These are phyloP conservation scores for Ilyonectria sp. DNA, from an alignment of 2,329 filamentous ascomycete genomes.

Conservation along the genomic window DNA sequence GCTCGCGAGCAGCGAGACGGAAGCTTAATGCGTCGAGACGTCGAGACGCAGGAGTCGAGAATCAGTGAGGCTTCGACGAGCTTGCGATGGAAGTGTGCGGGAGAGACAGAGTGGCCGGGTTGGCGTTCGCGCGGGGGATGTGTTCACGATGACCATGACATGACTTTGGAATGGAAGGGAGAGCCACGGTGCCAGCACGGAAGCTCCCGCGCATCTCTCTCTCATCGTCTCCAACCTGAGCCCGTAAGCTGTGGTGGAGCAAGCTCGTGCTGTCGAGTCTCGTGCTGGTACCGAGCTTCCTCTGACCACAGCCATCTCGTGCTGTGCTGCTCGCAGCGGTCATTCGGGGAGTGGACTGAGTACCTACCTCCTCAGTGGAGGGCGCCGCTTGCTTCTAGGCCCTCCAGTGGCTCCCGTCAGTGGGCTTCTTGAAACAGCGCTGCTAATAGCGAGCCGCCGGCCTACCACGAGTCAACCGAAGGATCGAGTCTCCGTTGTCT, in stretches of 20 bases:
- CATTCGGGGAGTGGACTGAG: neutral
- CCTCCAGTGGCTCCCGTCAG: neutral
- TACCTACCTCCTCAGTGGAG: neutral
- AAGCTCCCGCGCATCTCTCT: conserved; percentile 22
- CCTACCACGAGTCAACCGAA: neutral
- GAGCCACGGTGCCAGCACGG: neutral
- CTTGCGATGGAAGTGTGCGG: neutral
- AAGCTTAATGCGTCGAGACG: neutral
- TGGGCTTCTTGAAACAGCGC: neutral
- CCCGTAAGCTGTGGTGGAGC: conserved; percentile 18
- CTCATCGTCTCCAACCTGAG: neutral
- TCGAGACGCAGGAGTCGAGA: neutral
- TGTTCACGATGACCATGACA: neutral
- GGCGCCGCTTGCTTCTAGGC: neutral
- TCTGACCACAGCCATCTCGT: neutral
- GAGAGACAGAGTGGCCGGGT: neutral
- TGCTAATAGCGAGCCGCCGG: neutral
- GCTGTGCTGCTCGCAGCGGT: neutral
- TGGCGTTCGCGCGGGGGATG: neutral
- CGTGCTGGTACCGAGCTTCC: neutral
- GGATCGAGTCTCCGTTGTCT: neutral
- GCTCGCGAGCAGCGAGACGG: neutral
- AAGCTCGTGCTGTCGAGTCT: conserved; percentile 5
- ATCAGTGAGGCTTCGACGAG: neutral
- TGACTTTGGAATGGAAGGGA: conserved; percentile 27